Conservation (phyloP, 2,329 filamentous ascomycete species). For the Metarhizium humberi region DNA sequence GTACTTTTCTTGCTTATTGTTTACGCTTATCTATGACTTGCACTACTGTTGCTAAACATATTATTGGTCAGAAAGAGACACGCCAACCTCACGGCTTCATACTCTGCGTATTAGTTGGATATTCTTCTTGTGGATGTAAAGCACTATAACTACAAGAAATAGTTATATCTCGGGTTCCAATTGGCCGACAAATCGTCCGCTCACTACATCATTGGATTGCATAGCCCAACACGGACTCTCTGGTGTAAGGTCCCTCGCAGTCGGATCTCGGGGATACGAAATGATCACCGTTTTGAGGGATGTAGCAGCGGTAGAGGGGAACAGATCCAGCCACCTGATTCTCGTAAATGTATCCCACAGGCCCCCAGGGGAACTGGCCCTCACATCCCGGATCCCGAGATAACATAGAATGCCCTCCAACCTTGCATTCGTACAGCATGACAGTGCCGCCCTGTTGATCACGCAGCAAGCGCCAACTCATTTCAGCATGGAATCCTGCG, state of each 20-base stretch:
- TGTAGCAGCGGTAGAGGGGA: neutral
- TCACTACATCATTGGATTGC: constrained; percentile 16
- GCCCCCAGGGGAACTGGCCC: neutral
- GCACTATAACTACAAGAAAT: no score
- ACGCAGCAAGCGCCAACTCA: neutral
- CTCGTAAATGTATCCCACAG: neutral
- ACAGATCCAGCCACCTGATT: neutral
- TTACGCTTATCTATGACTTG: no score
- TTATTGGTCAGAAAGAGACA: no score
- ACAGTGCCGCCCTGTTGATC: neutral
- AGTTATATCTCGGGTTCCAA: no score
- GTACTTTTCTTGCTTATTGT: no score
- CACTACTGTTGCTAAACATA: no score
- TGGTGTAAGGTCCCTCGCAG: constrained; percentile 17
- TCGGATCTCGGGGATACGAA: neutral
- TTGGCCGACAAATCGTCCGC: no score
- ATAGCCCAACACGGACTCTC: constrained; percentile 37
- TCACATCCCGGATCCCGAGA: neutral
- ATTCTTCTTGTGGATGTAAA: no score
- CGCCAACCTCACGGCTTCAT: no score
- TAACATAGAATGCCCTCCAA: neutral
- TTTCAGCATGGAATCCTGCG: neutral
- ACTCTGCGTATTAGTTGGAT: no score
- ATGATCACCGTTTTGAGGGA: neutral
- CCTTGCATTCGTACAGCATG: constrained; percentile 1